Evolutionary conservation across 1,139 yeast genomes (phyloP).

Genomic region (Wickerhamomyces sp.): DNA sequence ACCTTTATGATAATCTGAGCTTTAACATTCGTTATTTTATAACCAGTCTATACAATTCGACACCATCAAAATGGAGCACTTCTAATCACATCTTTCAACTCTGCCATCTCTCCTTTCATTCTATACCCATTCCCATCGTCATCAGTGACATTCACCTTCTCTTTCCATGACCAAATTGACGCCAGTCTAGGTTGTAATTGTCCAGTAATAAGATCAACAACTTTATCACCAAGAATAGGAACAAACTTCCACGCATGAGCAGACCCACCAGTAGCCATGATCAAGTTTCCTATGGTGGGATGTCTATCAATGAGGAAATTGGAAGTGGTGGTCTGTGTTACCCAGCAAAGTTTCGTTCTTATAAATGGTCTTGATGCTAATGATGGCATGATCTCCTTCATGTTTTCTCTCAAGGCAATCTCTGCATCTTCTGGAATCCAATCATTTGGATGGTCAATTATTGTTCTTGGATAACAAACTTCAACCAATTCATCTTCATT

Average conservation of each 20-base stretch:
- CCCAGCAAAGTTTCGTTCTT: constrained; percentile 35
- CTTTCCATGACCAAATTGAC: constrained; percentile 12
- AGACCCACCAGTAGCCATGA: constrained; percentile 42
- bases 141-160: constrained; percentile 3
- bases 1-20: no score
- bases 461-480: constrained; percentile 13
- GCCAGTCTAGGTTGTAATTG: constrained; percentile 4
- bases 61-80: background rate
- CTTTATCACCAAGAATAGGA: constrained; percentile 32
- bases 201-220: constrained; percentile 26
- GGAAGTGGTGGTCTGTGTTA: constrained; percentile 39
- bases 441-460: constrained; percentile 25
- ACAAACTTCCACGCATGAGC: constrained; percentile 35
- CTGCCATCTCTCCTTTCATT: constrained; percentile 10
- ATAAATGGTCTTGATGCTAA: constrained; percentile 19
- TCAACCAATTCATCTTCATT: background rate
- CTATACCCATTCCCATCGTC: constrained; percentile 11
- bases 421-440: constrained; percentile 19
- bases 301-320: constrained; percentile 37
- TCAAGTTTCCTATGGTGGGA: constrained; percentile 33
- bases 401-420: constrained; percentile 22
- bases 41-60: background rate
- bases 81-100: background rate
- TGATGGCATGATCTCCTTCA: constrained; percentile 26
- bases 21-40: no score